These are phyloP conservation scores for Cercophora samala DNA, from an alignment of 495 filamentous ascomycete genomes.

Conservation along the genomic window DNA sequence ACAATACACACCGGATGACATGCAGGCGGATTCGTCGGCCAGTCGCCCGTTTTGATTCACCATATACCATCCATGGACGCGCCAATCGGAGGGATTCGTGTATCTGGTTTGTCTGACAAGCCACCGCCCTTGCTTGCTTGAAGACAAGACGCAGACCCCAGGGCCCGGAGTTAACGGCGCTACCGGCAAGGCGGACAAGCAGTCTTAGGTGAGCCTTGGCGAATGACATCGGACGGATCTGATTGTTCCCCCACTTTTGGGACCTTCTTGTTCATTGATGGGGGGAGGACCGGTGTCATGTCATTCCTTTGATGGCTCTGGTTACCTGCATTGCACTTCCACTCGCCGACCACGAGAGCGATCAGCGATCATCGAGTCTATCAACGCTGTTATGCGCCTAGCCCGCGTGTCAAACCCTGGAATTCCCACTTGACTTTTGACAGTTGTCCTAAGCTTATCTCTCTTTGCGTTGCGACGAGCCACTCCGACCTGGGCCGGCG, in stretches of 20 bases:
- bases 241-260: background rate
- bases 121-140: background rate
- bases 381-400: background rate
- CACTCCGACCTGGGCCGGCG: background rate
- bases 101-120: background rate
- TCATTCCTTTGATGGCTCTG: background rate
- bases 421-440: background rate
- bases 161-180: conserved; percentile 16
- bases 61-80: background rate
- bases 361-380: background rate
- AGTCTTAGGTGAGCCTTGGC: background rate
- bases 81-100: background rate
- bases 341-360: background rate
- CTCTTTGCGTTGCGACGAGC: background rate
- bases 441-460: background rate
- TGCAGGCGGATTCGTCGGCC: background rate
- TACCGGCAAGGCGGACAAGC: background rate
- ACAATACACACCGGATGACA: background rate
- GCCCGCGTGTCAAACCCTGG: background rate
- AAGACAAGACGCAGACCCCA: background rate
- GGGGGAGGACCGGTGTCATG: background rate
- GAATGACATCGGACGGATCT: background rate
- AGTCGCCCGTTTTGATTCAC: background rate
- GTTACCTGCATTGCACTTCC: background rate
- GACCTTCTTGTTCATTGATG: background rate